Conservation (phyloP, 768 basidiomycete genomes). For the Boletus vinaceobasis region DNA sequence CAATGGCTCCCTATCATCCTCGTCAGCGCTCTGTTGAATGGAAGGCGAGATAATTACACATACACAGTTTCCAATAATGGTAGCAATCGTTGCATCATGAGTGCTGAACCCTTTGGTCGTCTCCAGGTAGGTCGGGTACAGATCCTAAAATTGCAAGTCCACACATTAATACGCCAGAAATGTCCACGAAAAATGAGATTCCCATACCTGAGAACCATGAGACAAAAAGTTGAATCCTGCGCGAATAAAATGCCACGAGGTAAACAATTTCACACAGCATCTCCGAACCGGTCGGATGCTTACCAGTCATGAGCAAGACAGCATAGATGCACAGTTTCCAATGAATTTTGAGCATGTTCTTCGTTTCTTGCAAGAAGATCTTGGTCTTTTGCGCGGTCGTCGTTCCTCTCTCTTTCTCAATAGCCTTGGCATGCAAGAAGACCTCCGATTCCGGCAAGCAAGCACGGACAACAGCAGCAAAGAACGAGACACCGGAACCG, state of each 20-base stretch:
- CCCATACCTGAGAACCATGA: conserved; percentile 60
- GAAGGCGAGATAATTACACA: conserved; percentile 14
- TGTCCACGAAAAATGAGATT: neutral
- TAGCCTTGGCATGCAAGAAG: conserved; percentile 64
- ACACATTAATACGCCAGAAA: neutral
- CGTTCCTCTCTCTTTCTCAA: conserved; percentile 42
- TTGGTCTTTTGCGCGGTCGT: conserved; percentile 51
- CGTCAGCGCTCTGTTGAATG: neutral
- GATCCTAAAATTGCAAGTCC: conserved; percentile 40
- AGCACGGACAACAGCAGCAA: conserved; percentile 64
- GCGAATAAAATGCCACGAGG: neutral
- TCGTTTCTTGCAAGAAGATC: conserved; percentile 69
- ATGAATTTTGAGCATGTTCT: conserved; percentile 74
- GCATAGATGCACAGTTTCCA: conserved; percentile 85
- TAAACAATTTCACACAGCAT: neutral
- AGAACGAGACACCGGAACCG: conserved; percentile 62
- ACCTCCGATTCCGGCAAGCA: conserved; percentile 74
- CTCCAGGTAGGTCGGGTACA: conserved; percentile 76
- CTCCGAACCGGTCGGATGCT: neutral
- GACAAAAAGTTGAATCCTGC: conserved; percentile 74
- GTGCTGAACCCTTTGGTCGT: conserved; percentile 56
- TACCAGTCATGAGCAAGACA: conserved; percentile 71
- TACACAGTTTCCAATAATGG: conserved; percentile 78
- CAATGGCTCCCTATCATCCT: conserved; percentile 40
- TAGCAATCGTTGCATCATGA: conserved; percentile 65